Percentiles rank a stretch among this genome's conserved stretches.
phyloP scores from a whole-genome alignment of 1,284 basidiomycete genomes.

The Puccinia coronata region DNA sequence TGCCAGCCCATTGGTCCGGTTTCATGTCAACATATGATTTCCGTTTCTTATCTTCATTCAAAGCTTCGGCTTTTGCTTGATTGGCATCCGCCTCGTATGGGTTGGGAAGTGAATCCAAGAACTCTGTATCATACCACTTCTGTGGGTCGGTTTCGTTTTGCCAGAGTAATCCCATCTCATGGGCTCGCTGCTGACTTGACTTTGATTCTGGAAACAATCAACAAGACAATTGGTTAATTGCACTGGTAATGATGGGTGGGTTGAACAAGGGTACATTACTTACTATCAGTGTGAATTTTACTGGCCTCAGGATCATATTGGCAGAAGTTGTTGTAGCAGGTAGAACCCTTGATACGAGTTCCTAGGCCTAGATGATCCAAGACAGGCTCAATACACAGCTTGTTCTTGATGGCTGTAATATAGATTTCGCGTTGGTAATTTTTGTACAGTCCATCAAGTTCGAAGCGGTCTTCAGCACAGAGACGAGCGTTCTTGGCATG shows the following conservation, averaged over 20 bases:
- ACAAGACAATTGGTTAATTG: not conserved
- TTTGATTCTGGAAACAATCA: not conserved
- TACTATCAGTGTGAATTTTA: not conserved
- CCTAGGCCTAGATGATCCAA: not conserved
- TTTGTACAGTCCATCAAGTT: not conserved
- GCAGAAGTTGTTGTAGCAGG: not conserved
- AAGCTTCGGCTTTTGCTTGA: not conserved
- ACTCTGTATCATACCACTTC: not conserved
- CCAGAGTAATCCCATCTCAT: not conserved
- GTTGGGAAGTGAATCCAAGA: no score
- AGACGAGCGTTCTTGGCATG: not conserved
- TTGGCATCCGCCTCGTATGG: not conserved
- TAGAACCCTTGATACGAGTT: not conserved
- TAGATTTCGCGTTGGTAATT: constrained; percentile 6
- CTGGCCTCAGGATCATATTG: not conserved
- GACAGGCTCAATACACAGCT: not conserved
- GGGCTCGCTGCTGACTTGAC: not conserved
- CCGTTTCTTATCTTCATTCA: no score
- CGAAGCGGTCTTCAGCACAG: not conserved
- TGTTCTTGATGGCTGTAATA: not conserved
- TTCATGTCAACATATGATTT: constrained; percentile 5
- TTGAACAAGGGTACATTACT: not conserved
- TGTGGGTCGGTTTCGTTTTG: not conserved
- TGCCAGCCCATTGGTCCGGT: no score
- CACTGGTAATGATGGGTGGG: not conserved